Evolutionary conservation across 176 grass and related monocot species (phyloP).

Genomic region (Oryza officinalis): DNA sequence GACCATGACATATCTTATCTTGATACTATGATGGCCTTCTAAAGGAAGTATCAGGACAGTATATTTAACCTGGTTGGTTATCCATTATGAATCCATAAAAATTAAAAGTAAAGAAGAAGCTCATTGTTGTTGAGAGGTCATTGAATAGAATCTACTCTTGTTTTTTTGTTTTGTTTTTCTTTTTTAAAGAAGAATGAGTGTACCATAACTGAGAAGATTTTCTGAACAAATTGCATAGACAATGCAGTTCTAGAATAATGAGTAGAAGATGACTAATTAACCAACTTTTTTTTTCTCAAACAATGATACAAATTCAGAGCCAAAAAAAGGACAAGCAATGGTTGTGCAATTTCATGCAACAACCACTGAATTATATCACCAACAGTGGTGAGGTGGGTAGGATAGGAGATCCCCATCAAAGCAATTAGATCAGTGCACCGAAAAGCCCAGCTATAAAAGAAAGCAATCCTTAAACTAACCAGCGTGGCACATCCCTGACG

Average conservation of each 20-base stretch:
- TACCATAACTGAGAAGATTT: not conserved
- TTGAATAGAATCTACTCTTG: not conserved
- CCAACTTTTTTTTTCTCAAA: not conserved
- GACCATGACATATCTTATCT: not conserved
- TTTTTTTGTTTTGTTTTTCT: not conserved
- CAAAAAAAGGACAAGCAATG: not conserved
- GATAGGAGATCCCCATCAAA: slow-evolving; percentile 36
- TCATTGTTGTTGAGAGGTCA: not conserved
- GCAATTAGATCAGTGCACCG: slow-evolving; percentile 24
- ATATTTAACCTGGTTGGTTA: not conserved
- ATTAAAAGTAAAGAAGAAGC: not conserved
- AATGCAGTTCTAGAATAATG: not conserved
- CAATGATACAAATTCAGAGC: not conserved
- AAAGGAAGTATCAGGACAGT: not conserved
- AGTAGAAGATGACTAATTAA: not conserved
- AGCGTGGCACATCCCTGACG: slow-evolving; percentile 24
- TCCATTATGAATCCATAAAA: not conserved
- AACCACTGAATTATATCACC: slow-evolving; percentile 34
- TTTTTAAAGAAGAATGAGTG: not conserved
- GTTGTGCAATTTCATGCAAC: slow-evolving; percentile 5
- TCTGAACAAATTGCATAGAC: not conserved
- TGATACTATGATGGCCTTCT: not conserved
- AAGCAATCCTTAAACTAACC: slow-evolving; percentile 52
- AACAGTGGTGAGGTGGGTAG: slow-evolving; percentile 26
- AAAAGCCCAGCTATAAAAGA: slow-evolving; percentile 35